Evolutionary conservation across 257 asterid species (phyloP), one percentile per base, ranked within the genome.

Genomic region (Solanum dulcamara): DNA sequence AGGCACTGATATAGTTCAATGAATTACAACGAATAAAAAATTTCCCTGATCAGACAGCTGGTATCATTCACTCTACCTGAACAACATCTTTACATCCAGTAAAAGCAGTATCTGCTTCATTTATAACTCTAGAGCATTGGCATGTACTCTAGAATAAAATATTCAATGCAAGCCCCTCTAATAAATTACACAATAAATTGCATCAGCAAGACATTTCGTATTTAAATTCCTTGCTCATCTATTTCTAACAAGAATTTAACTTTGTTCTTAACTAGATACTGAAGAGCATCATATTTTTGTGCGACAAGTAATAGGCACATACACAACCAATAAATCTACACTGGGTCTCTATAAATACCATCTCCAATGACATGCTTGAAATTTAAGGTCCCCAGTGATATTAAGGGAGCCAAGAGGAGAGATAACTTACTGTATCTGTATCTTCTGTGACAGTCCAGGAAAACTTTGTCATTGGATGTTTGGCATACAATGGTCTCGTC

Each of bases 391-490:
- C 20, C 40, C 7, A 18, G 28, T 83, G 17, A 51, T 35, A 57
- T 51, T 8, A 79, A 62, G 85, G 55, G 50, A 13, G 26, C 24
- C 68, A 33, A 64, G 38, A 88, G 81, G 64, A 81, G 85, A 32
- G 79, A 38, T 12, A 81, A 89, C 96, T 33, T 74, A 97, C 99
- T 93, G 99, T 97, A 88, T 95, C 97, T 1, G 93, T 89, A 84
- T 95, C 99, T 87, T 94, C 99, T 4, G 92, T 92, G 85, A 92
- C 66, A 82, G 97, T 97, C 99, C 98, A 95, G 75, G 99, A 95
- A 92, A 93, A 97, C 91, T 97, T 97, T 79, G 97, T 91, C 99
- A 95, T 97, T 9, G 99, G 98, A 91, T 95, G 99, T 91, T 97
- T 97, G 70, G 92, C 95, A 72, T 97, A 95, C 89, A 94, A 88